Conservation (phyloP, 768 basidiomycete species). For the Tubosaeta sp. region DNA sequence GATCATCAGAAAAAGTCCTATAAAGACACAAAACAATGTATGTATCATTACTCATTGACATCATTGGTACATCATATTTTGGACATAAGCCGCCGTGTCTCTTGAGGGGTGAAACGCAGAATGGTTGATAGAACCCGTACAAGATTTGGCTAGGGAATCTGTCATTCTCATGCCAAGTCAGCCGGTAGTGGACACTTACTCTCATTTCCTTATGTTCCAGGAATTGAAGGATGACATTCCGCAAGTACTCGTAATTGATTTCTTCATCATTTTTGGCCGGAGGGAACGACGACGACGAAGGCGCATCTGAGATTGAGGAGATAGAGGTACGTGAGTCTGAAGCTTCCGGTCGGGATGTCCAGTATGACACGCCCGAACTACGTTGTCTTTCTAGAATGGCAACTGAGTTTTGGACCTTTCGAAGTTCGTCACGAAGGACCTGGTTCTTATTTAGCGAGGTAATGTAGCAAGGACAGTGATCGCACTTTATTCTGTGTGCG, state of each 20-base stretch:
- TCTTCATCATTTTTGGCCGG: constrained; percentile 70
- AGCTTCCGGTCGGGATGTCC: constrained; percentile 50
- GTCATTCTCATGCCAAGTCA: not conserved
- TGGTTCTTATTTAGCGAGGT: constrained; percentile 30
- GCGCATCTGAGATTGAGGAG: constrained; percentile 40
- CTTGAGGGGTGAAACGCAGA: constrained; percentile 91
- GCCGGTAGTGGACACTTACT: constrained; percentile 45
- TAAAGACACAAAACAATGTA: not conserved
- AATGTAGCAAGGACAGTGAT: not conserved
- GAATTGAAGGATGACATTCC: constrained; percentile 96
- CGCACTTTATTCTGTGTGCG: constrained; percentile 75
- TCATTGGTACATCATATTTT: constrained; percentile 53
- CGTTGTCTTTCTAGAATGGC: constrained; percentile 86
- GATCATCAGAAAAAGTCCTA: not conserved
- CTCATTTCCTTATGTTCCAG: constrained; percentile 98
- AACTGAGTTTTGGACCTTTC: constrained; percentile 92
- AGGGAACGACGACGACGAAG: constrained; percentile 32
- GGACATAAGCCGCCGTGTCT: constrained; percentile 82
- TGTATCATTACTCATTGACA: no score
- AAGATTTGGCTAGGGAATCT: constrained; percentile 65
- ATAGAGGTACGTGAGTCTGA: constrained; percentile 34
- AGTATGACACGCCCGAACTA: constrained; percentile 93
- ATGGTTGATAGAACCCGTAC: constrained; percentile 90
- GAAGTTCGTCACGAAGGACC: constrained; percentile 89
- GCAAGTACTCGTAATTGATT: constrained; percentile 90